Conservation (phyloP, 345 rosid species). For the Triadica sebifera region DNA sequence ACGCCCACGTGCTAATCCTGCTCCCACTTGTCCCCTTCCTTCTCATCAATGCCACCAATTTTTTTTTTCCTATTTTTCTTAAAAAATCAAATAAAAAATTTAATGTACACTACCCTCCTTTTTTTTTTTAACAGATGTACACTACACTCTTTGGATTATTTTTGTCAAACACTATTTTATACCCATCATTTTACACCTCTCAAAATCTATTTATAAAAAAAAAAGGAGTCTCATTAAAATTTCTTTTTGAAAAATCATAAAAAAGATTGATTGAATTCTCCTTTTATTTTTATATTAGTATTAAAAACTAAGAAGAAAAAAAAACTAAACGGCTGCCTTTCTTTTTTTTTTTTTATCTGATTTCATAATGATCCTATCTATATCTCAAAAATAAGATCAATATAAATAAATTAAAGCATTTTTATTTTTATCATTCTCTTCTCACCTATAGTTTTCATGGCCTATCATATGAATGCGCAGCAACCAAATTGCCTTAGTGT, state of each 20-base stretch:
- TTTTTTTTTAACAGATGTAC: too few species aligned
- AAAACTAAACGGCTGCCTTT: slow-evolving; percentile 9
- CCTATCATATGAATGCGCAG: slow-evolving; percentile 1
- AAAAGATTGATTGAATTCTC: too few species aligned
- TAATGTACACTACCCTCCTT: too few species aligned
- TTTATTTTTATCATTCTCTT: too few species aligned
- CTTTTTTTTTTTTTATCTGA: not conserved
- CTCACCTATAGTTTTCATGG: slow-evolving; percentile 5
- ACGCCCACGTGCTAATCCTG: slow-evolving; percentile 83
- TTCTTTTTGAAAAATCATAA: not conserved
- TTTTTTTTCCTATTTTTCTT: slow-evolving; percentile 18
- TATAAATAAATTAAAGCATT: too few species aligned
- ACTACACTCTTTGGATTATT: slow-evolving; percentile 24
- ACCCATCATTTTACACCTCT: slow-evolving; percentile 27
- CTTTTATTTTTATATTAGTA: too few species aligned
- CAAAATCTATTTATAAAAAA: slow-evolving; percentile 5
- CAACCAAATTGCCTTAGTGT: slow-evolving; percentile 24
- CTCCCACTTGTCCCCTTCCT: slow-evolving; percentile 54
- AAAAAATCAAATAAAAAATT: not conserved
- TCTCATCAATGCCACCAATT: slow-evolving; percentile 71
- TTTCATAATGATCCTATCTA: too few species aligned
- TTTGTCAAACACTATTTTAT: slow-evolving; percentile 42
- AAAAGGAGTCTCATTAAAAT: not conserved
- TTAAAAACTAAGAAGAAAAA: not conserved
- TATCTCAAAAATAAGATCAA: too few species aligned